Evolutionary conservation across 768 basidiomycete species (phyloP).

Genomic region (Polyporus arcularius): DNA sequence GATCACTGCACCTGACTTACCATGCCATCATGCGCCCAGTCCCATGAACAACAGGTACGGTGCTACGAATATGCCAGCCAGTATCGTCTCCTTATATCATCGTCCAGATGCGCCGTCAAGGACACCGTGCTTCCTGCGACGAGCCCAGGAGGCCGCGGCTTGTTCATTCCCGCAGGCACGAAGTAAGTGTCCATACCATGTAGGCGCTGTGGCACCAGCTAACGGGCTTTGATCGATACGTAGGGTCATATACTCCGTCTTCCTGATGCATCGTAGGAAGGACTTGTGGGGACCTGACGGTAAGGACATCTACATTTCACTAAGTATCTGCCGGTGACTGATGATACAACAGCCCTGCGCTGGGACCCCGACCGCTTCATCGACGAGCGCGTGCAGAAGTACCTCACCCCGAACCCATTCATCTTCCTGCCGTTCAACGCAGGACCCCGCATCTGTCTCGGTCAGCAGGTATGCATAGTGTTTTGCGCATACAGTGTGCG

Average conservation of each 20-base stretch:
- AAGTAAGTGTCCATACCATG: neutral
- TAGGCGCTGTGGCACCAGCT: neutral
- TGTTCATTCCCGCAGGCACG: slow-evolving; percentile 14
- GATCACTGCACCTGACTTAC: slow-evolving; percentile 5
- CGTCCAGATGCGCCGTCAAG: slow-evolving; percentile 18
- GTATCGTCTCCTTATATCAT: neutral
- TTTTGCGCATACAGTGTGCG: too few relatives aligned
- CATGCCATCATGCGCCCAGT: neutral
- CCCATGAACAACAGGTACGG: slow-evolving; percentile 10
- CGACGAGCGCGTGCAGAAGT: slow-evolving; percentile 49
- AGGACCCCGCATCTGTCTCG: slow-evolving; percentile 36
- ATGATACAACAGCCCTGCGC: slow-evolving; percentile 19
- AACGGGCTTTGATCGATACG: too few relatives aligned
- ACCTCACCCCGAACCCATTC: slow-evolving; percentile 58
- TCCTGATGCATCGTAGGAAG: slow-evolving; percentile 37
- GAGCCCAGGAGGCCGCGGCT: slow-evolving; percentile 9
- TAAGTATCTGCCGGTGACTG: neutral
- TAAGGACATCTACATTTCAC: slow-evolving; percentile 9
- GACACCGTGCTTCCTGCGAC: slow-evolving; percentile 30
- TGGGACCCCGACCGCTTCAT: slow-evolving; percentile 69
- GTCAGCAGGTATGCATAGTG: slow-evolving; percentile 34
- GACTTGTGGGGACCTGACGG: slow-evolving; percentile 61
- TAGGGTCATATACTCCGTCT: slow-evolving; percentile 25
- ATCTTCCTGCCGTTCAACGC: slow-evolving; percentile 42
- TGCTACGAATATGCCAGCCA: too few relatives aligned